A percentile compares a stretch with the other conserved stretches of the same genome.
These are phyloP conservation scores for Starmera stellimalicola DNA, from an alignment of 1,139 yeast species.

Conservation along the genomic window DNA sequence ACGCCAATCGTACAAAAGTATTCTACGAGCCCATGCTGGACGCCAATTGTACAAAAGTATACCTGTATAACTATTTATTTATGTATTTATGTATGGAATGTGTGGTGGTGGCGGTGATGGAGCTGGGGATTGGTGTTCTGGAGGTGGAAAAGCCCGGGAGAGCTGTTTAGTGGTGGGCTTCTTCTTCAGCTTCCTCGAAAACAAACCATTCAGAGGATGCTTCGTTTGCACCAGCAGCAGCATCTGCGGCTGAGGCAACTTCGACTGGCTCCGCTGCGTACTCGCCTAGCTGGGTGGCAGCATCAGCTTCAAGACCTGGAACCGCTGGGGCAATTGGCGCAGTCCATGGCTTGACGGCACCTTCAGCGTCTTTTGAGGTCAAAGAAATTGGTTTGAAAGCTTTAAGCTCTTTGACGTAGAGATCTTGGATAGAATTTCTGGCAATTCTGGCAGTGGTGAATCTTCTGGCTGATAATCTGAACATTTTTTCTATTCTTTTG, in stretches of 20 bases:
- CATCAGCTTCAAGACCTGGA: constrained; percentile 66
- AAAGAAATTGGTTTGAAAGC: constrained; percentile 78
- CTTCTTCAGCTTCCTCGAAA: constrained; percentile 67
- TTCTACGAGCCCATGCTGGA: too few relatives aligned
- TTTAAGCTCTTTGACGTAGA: constrained; percentile 81
- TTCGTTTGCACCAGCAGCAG: constrained; percentile 33
- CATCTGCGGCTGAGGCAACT: constrained; percentile 36
- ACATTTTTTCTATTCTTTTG: neutral
- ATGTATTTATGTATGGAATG: too few relatives aligned
- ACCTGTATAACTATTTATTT: too few relatives aligned
- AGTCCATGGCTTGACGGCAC: constrained; percentile 73
- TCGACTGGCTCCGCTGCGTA: constrained; percentile 76
- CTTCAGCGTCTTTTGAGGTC: constrained; percentile 65
- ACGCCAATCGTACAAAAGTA: too few relatives aligned
- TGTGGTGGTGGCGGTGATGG: too few relatives aligned
- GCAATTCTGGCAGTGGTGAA: neutral
- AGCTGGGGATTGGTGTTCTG: too few relatives aligned
- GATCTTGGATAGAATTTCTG: constrained; percentile 65
- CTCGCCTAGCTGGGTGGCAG: constrained; percentile 60
- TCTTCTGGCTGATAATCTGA: neutral
- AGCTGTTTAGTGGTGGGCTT: constrained; percentile 43
- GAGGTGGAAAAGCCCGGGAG: too few relatives aligned
- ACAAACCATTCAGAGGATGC: constrained; percentile 73
- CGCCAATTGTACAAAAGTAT: too few relatives aligned
- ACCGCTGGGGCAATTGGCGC: constrained; percentile 65